Percentiles rank a stretch among this genome's conserved stretches.
phyloP scores from a whole-genome alignment of 306 rosid genomes.

The Cicer cuneatum region DNA sequence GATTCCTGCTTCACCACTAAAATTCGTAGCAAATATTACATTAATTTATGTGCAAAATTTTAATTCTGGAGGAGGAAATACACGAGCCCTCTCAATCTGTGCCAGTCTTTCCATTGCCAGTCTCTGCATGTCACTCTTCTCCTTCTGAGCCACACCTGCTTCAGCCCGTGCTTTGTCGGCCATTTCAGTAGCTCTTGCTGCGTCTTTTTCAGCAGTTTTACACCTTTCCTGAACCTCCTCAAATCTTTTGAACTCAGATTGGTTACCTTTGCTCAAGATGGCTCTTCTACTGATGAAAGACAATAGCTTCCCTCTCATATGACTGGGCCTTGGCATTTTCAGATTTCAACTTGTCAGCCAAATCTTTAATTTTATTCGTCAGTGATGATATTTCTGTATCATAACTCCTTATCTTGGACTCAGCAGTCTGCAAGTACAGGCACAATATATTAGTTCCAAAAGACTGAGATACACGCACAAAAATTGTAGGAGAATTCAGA shows the following conservation, averaged over 20 bases:
- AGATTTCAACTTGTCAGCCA: slow-evolving; percentile 65
- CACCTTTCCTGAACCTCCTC: slow-evolving; percentile 86
- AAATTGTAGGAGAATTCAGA: slow-evolving; percentile 10
- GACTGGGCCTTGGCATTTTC: slow-evolving; percentile 71
- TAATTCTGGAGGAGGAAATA: too few relatives aligned
- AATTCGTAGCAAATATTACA: neutral
- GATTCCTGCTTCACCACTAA: neutral
- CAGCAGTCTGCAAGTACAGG: slow-evolving; percentile 72
- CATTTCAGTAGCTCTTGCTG: slow-evolving; percentile 76
- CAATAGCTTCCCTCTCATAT: slow-evolving; percentile 72
- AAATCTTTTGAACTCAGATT: slow-evolving; percentile 74
- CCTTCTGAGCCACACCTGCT: slow-evolving; percentile 73
- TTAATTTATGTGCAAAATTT: neutral
- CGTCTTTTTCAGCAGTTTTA: slow-evolving; percentile 76
- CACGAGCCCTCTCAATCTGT: slow-evolving; percentile 70
- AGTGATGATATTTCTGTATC: slow-evolving; percentile 68
- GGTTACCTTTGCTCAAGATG: slow-evolving; percentile 77
- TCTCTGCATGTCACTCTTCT: slow-evolving; percentile 84
- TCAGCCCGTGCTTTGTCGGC: slow-evolving; percentile 85
- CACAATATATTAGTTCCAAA: slow-evolving; percentile 9
- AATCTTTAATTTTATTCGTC: slow-evolving; percentile 69
- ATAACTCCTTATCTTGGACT: slow-evolving; percentile 76
- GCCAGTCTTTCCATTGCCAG: slow-evolving; percentile 84
- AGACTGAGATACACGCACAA: neutral
- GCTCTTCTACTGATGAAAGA: slow-evolving; percentile 76